Conservation (phyloP, 129 eudicot species). For the Flaveria linearis region DNA sequence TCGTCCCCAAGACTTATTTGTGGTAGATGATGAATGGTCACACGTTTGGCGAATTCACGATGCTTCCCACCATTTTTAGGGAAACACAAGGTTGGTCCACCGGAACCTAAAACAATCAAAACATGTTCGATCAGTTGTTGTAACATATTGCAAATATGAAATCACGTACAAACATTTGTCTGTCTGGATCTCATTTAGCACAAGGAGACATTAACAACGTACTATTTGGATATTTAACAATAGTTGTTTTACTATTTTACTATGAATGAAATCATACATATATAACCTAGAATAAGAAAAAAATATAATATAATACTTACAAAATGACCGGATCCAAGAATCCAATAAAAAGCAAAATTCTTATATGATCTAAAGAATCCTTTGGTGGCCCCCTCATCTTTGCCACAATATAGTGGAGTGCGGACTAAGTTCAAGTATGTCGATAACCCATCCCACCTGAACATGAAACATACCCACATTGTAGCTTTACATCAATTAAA, state of each 20-base stretch:
- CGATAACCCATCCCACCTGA: slow-evolving; percentile 55
- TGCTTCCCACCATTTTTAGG: slow-evolving; percentile 48
- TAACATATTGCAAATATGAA: too few species aligned
- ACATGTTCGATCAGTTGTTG: background rate
- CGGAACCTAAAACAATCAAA: slow-evolving; percentile 40
- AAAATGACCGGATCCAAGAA: slow-evolving; percentile 68
- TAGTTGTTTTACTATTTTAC: background rate
- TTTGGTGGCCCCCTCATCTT: slow-evolving; percentile 34
- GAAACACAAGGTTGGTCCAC: slow-evolving; percentile 55
- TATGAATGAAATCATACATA: background rate
- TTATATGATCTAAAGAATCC: slow-evolving; percentile 47
- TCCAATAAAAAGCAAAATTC: slow-evolving; percentile 55
- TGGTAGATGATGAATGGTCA: background rate
- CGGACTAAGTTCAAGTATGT: slow-evolving; percentile 33
- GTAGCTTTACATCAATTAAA: background rate
- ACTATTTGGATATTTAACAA: background rate
- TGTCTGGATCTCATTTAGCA: too few species aligned
- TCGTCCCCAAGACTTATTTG: background rate
- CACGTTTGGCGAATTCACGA: slow-evolving; percentile 35
- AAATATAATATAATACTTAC: slow-evolving; percentile 30
- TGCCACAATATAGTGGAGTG: slow-evolving; percentile 45
- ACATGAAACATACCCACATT: background rate
- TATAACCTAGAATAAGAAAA: too few species aligned
- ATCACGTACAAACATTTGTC: too few species aligned
- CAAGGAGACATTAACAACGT: background rate